Evolutionary conservation across 352 stramenopile genomes (phyloP), one percentile per base, ranked within the genome.

Genomic region (Phytophthora quininea): DNA sequence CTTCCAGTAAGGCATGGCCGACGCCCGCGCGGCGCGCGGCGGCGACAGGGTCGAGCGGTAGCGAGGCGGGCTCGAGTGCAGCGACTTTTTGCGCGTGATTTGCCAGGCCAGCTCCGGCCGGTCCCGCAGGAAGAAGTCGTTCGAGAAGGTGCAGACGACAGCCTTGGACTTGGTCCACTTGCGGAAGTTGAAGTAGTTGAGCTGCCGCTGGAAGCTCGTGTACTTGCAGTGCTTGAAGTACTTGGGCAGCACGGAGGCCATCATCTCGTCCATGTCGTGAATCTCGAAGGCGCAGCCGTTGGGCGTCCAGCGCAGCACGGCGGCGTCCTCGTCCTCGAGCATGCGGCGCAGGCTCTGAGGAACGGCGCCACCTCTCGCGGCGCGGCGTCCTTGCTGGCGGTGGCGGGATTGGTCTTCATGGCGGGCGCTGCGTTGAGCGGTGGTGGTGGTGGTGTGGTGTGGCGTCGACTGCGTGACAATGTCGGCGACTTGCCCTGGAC

Each of bases 141-240:
- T 24, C 19, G 19, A 24, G 19, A 24, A 24, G 19, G 19, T 24
- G 19, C 19, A 24, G 19, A 24, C 19, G 19, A 24, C 19, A 24
- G 19, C 19, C 19, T 24, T 24, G 19, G 19, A 24, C 19, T 24
- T 24, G 19, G 86, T 95, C 86, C 86, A 95, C 62, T 96, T 96
- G 75, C 88, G 82, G 76, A 98, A 98, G 69, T 75, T 90, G 68
- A 98, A 98, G 71, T 98, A 98, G 80, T 97, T 98, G 61, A 98
- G 84, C 64, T 98, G 92, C 31, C 94, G 88, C 64, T 97, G 90
- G 62, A 98, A 96, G 56, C 90, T 97, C 58, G 94, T 95, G 82
- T 98, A 98, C 67, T 95, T 97, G 71, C 81, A 78, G 73, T 98
- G 94, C 64, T 98, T 98, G 72, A 98, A 98, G 76, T 98, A 98